Evolutionary conservation across 2,329 filamentous ascomycete genomes (phyloP).

Genomic region (Aspergillus fumigatiaffinis): DNA sequence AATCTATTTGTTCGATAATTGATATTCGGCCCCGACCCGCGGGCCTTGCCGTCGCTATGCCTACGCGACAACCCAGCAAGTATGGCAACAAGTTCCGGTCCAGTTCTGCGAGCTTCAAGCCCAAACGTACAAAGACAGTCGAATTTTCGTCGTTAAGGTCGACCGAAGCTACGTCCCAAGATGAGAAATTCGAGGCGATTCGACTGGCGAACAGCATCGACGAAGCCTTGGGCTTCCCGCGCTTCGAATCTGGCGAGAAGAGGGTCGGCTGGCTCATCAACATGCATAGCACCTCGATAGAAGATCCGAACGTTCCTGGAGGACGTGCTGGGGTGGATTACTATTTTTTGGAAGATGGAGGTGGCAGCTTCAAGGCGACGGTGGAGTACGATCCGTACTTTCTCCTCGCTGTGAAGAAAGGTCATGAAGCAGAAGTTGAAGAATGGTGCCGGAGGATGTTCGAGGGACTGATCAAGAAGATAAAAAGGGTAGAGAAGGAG

Average conservation of each 20-base stretch:
- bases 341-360: slow-evolving; percentile 91
- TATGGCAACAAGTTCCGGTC: slow-evolving; percentile 60
- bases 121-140: slow-evolving; percentile 68
- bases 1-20: slow-evolving; percentile 11
- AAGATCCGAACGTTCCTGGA: slow-evolving; percentile 78
- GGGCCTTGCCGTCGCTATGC: slow-evolving; percentile 39
- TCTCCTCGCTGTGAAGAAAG: slow-evolving; percentile 81
- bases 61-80: slow-evolving; percentile 53
- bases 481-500: slow-evolving; percentile 81
- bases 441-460: slow-evolving; percentile 82
- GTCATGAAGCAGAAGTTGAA: slow-evolving; percentile 87
- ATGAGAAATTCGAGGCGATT: slow-evolving; percentile 87
- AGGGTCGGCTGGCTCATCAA: slow-evolving; percentile 93
- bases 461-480: slow-evolving; percentile 75
- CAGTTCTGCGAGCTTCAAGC: slow-evolving; percentile 39
- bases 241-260: slow-evolving; percentile 83
- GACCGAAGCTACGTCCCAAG: slow-evolving; percentile 80
- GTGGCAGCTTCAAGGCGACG: slow-evolving; percentile 90
- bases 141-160: slow-evolving; percentile 69
- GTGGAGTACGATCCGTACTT: slow-evolving; percentile 98
- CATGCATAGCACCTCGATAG: slow-evolving; percentile 80
- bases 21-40: slow-evolving; percentile 20
- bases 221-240: slow-evolving; percentile 88
- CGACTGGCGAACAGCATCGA: slow-evolving; percentile 84
- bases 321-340: slow-evolving; percentile 90